These are phyloP conservation scores for Creolimax fragrantissima DNA, from an alignment of 78 protist species.

Conservation along the genomic window DNA sequence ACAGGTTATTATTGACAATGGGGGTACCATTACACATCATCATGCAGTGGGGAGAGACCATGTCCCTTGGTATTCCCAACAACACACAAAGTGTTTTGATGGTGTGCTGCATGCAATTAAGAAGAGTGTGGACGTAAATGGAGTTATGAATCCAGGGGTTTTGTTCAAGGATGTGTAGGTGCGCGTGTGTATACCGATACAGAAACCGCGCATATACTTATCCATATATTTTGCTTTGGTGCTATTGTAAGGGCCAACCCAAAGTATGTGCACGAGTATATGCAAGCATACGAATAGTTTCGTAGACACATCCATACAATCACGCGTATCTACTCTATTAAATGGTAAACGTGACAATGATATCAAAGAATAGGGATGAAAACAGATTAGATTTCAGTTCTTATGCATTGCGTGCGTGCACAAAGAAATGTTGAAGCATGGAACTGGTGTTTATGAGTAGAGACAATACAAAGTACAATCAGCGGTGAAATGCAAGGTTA, in stretches of 20 bases:
- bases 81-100: background rate
- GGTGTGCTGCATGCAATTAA: background rate
- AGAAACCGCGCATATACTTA: no score
- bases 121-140: background rate
- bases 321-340: background rate
- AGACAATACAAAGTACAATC: no score
- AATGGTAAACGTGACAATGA: no score
- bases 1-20: background rate
- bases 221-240: no score
- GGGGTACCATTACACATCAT: background rate
- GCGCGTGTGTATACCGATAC: background rate
- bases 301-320: background rate
- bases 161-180: background rate
- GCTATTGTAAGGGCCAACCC: no score
- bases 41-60: background rate
- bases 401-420: no score
- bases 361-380: no score
- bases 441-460: no score
- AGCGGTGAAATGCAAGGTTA: no score
- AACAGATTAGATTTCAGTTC: no score
- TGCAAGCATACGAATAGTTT: no score
- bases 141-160: background rate
- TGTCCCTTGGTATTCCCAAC: background rate
- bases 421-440: no score
- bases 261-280: background rate